These are phyloP conservation scores for Tylopilus rubrobrunneus DNA, from an alignment of 768 basidiomycete species.

Conservation along the genomic window DNA sequence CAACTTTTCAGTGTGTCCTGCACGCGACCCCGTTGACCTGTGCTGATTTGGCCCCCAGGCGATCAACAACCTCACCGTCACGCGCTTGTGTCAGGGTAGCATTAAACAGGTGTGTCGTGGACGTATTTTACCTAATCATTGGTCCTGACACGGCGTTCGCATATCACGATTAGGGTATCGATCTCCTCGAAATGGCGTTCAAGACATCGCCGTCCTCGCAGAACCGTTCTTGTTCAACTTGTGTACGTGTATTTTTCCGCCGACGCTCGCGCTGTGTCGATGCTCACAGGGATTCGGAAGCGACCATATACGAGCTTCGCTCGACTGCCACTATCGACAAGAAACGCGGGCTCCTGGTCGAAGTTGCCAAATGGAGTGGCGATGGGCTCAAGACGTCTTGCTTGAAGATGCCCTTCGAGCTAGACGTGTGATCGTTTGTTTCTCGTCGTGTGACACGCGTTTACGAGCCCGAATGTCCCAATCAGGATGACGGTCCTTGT, in stretches of 20 bases:
- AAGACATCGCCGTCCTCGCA: slow-evolving; percentile 63
- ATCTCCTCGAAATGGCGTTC: slow-evolving; percentile 61
- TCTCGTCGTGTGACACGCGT: background rate
- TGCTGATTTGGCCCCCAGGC: slow-evolving; percentile 39
- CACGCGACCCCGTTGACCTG: no score
- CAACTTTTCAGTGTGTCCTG: slow-evolving; percentile 49
- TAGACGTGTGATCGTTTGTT: slow-evolving; percentile 21
- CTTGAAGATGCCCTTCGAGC: slow-evolving; percentile 71
- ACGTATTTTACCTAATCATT: background rate
- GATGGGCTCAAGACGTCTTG: slow-evolving; percentile 76
- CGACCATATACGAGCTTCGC: slow-evolving; percentile 80
- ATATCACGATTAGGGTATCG: slow-evolving; percentile 50
- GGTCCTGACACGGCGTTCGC: background rate
- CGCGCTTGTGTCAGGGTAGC: slow-evolving; percentile 65
- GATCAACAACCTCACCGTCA: slow-evolving; percentile 73
- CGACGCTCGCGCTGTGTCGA: background rate
- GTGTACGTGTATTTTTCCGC: slow-evolving; percentile 45
- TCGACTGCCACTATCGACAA: slow-evolving; percentile 70
- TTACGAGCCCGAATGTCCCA: background rate
- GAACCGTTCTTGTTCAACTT: slow-evolving; percentile 86
- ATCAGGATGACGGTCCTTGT: no score
- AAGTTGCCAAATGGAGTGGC: slow-evolving; percentile 83
- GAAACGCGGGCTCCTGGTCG: slow-evolving; percentile 68
- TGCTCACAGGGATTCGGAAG: slow-evolving; percentile 24
- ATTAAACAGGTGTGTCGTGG: slow-evolving; percentile 61